A percentile compares a stretch with the other conserved stretches of the same genome.
Conservation (phyloP, 495 filamentous ascomycete species). For the Podospora bellae-mahoneyi region DNA sequence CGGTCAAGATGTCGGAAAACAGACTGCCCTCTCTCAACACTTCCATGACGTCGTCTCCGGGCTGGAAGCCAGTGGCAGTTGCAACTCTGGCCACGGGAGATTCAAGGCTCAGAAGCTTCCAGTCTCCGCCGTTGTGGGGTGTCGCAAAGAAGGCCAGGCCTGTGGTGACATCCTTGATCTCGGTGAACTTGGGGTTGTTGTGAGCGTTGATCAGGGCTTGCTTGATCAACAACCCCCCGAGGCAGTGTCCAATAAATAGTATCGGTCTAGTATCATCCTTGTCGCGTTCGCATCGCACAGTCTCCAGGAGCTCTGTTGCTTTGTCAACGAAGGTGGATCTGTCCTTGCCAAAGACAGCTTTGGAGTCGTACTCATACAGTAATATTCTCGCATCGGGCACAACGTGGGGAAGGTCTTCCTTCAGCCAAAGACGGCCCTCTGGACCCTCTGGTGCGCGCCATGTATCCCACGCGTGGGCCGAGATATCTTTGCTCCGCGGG, state of each 20-base stretch:
- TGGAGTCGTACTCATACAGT: conserved; percentile 31
- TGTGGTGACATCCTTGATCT: conserved; percentile 12
- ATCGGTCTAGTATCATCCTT: conserved; percentile 18
- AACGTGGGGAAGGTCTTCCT: conserved; percentile 27
- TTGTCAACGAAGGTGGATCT: conserved; percentile 26
- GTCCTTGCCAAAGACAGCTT: conserved; percentile 25
- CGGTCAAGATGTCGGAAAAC: conserved; percentile 21
- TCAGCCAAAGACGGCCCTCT: conserved; percentile 31
- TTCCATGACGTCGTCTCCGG: conserved; percentile 21
- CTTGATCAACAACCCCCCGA: conserved; percentile 26
- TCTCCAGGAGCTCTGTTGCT: conserved; percentile 26
- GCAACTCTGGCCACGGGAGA: conserved; percentile 14
- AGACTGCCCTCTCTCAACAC: conserved; percentile 17
- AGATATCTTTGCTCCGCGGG: conserved; percentile 25
- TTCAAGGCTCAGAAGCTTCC: conserved; percentile 10
- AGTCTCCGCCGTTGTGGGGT: conserved; percentile 14
- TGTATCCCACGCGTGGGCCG: conserved; percentile 34
- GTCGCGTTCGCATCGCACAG: conserved; percentile 22
- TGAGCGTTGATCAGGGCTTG: conserved; percentile 25
- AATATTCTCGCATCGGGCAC: conserved; percentile 31
- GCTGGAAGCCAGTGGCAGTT: conserved; percentile 18
- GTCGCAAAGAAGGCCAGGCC: conserved; percentile 17
- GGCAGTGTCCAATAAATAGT: conserved; percentile 23
- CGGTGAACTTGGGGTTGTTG: conserved; percentile 16
- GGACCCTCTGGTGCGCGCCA: conserved; percentile 27